A percentile compares a stretch with the other conserved stretches of the same genome.
phyloP scores from a whole-genome alignment of 2,329 filamentous ascomycete species.

The Paecilomyces dactylethromorphus region DNA sequence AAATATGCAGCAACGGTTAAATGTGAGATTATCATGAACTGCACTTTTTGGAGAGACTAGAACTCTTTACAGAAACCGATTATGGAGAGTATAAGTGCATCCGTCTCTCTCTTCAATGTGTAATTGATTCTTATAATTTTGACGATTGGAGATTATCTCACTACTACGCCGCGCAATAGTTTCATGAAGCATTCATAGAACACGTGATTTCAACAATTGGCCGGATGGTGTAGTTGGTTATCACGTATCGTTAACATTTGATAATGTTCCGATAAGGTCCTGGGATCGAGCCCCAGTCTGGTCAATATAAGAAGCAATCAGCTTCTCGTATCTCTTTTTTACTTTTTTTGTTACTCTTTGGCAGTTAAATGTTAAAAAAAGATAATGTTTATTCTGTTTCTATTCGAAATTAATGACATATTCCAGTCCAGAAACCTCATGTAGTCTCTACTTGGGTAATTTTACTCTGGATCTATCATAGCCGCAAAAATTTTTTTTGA shows the following conservation, averaged over 20 bases:
- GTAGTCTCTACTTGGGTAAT: neutral
- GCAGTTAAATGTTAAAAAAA: neutral
- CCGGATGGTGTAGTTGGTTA: conserved; percentile 27
- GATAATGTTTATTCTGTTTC: neutral
- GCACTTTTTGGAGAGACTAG: no score
- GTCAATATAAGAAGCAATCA: neutral
- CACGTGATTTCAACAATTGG: neutral
- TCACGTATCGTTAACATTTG: conserved; percentile 30
- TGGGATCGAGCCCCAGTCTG: neutral
- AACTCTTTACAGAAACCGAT: no score
- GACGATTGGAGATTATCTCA: no score
- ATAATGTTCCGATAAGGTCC: neutral
- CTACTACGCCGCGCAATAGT: no score
- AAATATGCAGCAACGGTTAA: no score
- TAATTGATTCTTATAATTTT: no score
- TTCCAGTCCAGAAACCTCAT: neutral
- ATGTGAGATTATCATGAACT: no score
- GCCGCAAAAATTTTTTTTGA: neutral
- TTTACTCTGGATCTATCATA: neutral
- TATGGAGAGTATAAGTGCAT: no score
- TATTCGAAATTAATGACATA: neutral
- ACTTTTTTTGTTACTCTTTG: neutral
- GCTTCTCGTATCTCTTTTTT: neutral
- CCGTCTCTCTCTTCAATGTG: no score
- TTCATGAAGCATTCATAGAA: neutral